These are phyloP conservation scores for Macrophomina phaseolina DNA, from an alignment of 2,329 filamentous ascomycete species.

Conservation along the genomic window DNA sequence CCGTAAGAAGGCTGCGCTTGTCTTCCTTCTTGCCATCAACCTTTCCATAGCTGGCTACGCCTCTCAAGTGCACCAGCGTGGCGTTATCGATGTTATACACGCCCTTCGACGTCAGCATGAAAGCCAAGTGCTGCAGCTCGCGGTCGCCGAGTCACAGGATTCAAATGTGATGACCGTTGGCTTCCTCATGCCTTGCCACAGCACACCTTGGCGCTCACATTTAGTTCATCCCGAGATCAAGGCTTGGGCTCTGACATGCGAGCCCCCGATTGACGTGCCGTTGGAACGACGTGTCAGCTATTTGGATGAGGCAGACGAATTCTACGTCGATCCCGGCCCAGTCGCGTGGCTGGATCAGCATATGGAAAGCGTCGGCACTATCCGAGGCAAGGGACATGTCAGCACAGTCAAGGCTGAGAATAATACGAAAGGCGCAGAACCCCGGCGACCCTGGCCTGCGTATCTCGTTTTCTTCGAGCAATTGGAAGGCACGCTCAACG, in stretches of 20 bases:
- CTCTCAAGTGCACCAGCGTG: slow-evolving; percentile 78
- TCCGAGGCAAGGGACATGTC: slow-evolving; percentile 30
- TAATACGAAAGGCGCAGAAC: slow-evolving; percentile 25
- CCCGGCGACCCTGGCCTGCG: slow-evolving; percentile 47
- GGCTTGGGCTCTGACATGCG: slow-evolving; percentile 87
- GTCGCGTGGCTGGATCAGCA: slow-evolving; percentile 47
- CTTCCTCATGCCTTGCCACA: slow-evolving; percentile 95
- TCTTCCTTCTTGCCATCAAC: slow-evolving; percentile 58
- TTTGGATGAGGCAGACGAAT: slow-evolving; percentile 87
- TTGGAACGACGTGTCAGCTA: slow-evolving; percentile 70
- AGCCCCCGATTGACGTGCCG: slow-evolving; percentile 78
- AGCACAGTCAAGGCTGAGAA: slow-evolving; percentile 31
- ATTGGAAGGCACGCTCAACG: slow-evolving; percentile 57
- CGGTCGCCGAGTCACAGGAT: slow-evolving; percentile 26
- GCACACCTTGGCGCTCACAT: slow-evolving; percentile 91
- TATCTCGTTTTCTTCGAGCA: slow-evolving; percentile 63
- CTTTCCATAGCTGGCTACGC: slow-evolving; percentile 74
- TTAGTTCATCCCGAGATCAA: slow-evolving; percentile 75
- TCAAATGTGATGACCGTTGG: slow-evolving; percentile 54
- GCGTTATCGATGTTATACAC: slow-evolving; percentile 73
- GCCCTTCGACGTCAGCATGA: slow-evolving; percentile 76
- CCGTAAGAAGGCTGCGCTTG: slow-evolving; percentile 55
- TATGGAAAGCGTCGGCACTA: slow-evolving; percentile 44
- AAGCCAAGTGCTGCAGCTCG: slow-evolving; percentile 30
- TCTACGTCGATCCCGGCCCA: slow-evolving; percentile 70